phyloP scores from a whole-genome alignment of 1,284 basidiomycete species.

The Sphagnurus paluster region DNA sequence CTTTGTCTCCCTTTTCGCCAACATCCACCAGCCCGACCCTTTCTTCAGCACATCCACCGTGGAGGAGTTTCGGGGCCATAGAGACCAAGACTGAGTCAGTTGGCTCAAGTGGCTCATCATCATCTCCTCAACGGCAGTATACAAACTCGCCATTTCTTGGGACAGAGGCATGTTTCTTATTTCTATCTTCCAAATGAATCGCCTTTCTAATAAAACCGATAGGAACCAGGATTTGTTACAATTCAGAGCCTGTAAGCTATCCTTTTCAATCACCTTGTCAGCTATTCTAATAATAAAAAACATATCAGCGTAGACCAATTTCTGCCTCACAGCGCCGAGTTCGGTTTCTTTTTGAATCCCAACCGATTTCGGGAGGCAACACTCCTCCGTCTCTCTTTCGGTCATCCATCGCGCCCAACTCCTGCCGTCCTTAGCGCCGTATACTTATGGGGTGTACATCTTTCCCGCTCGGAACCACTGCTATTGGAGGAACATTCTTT shows the following conservation, averaged over 20 bases:
- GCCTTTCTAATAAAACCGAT: conserved; percentile 4
- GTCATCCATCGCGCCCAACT: conserved; percentile 42
- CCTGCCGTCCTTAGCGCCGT: conserved; percentile 47
- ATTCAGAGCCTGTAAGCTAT: conserved; percentile 39
- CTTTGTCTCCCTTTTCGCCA: conserved; percentile 41
- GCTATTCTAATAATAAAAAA: conserved; percentile 9
- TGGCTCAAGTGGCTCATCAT: conserved; percentile 38
- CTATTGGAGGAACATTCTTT: conserved; percentile 37
- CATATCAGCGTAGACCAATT: conserved; percentile 41
- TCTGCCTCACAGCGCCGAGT: conserved; percentile 40
- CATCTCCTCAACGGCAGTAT: conserved; percentile 33
- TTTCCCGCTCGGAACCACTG: conserved; percentile 36
- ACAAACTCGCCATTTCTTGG: conserved; percentile 33
- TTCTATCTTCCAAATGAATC: neutral
- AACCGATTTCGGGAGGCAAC: conserved; percentile 39
- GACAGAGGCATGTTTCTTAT: conserved; percentile 30
- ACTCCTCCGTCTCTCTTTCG: conserved; percentile 35
- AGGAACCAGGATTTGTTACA: conserved; percentile 38
- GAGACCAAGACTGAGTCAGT: conserved; percentile 36
- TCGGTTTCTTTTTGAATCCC: conserved; percentile 50
- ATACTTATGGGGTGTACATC: conserved; percentile 51
- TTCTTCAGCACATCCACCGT: conserved; percentile 37
- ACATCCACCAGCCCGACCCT: conserved; percentile 41
- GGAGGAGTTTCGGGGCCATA: conserved; percentile 34
- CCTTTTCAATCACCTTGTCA: conserved; percentile 1